Evolutionary conservation across 2,329 filamentous ascomycete genomes (phyloP).

Genomic region (Fusarium concolor): DNA sequence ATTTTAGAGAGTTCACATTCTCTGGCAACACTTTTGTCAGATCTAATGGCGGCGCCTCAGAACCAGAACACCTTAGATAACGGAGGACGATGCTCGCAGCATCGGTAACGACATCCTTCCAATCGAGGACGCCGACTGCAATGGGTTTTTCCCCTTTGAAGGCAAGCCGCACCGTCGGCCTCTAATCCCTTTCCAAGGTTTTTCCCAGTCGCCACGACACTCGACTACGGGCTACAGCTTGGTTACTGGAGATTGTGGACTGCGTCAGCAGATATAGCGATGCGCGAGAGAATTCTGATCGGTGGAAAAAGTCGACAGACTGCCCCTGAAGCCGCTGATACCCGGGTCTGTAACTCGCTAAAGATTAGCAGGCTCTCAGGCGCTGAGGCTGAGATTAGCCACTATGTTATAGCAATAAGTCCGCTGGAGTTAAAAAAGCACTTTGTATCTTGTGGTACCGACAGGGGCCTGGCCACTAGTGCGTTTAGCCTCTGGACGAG

Average conservation of each 20-base stretch:
- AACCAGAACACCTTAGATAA: not conserved
- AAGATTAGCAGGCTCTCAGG: too few relatives aligned
- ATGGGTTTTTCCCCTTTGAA: not conserved
- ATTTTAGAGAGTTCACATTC: not conserved
- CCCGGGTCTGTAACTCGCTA: too few relatives aligned
- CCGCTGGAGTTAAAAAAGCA: too few relatives aligned
- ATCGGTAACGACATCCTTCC: not conserved
- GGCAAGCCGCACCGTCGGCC: not conserved
- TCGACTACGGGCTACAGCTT: not conserved
- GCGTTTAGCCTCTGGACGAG: too few relatives aligned
- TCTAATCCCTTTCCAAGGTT: not conserved
- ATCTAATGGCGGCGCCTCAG: not conserved
- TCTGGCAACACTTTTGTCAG: not conserved
- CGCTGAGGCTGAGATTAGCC: too few relatives aligned
- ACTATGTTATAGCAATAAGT: too few relatives aligned
- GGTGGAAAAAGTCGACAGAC: not conserved
- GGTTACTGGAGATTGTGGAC: not conserved
- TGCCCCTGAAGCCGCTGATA: not conserved
- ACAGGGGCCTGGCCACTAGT: too few relatives aligned
- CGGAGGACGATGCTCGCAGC: not conserved
- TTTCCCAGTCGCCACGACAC: not conserved
- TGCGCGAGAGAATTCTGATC: not conserved
- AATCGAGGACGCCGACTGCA: not conserved
- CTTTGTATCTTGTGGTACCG: too few relatives aligned
- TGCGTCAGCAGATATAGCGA: not conserved